Percentiles rank a stretch among this genome's conserved stretches.
Conservation (phyloP, 2,329 filamentous ascomycete genomes). For the Talaromyces sp. region DNA sequence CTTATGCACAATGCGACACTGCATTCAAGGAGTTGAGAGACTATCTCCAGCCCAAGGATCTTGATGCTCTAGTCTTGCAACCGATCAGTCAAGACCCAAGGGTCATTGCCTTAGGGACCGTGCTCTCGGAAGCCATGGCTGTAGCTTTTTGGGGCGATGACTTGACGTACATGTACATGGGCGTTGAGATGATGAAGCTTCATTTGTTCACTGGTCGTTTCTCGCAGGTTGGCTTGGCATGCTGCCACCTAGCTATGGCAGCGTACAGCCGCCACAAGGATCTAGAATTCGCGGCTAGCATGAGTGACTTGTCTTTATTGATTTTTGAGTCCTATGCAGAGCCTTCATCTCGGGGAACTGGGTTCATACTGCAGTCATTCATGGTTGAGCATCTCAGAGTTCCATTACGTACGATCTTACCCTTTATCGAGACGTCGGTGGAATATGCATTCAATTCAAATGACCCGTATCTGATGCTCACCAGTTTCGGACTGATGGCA, state of each 20-base stretch:
- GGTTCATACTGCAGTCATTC: slow-evolving; percentile 57
- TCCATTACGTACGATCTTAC: slow-evolving; percentile 53
- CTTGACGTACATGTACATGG: slow-evolving; percentile 59
- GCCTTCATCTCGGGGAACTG: slow-evolving; percentile 56
- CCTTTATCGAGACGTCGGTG: slow-evolving; percentile 54
- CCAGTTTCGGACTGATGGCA: slow-evolving; percentile 60
- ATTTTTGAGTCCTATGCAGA: slow-evolving; percentile 55
- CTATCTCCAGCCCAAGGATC: slow-evolving; percentile 60
- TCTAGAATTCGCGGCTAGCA: slow-evolving; percentile 53
- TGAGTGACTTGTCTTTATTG: slow-evolving; percentile 54
- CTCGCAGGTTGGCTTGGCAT: slow-evolving; percentile 58
- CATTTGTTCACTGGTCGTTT: slow-evolving; percentile 57
- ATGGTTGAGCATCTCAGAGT: slow-evolving; percentile 62
- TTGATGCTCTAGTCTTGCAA: slow-evolving; percentile 38
- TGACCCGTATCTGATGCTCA: slow-evolving; percentile 57
- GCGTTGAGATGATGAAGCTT: slow-evolving; percentile 57
- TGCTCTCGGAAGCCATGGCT: slow-evolving; percentile 58
- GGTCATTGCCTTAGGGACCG: slow-evolving; percentile 50
- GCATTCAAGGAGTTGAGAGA: slow-evolving; percentile 66
- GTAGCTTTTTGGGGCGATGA: slow-evolving; percentile 62
- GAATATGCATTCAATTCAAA: slow-evolving; percentile 58
- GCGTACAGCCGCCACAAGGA: slow-evolving; percentile 59
- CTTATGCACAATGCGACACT: slow-evolving; percentile 73
- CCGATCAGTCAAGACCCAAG: slow-evolving; percentile 45
- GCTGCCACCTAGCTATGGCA: slow-evolving; percentile 58